Conservation (phyloP, 768 basidiomycete species). For the Tylopilus rubrobrunneus region DNA sequence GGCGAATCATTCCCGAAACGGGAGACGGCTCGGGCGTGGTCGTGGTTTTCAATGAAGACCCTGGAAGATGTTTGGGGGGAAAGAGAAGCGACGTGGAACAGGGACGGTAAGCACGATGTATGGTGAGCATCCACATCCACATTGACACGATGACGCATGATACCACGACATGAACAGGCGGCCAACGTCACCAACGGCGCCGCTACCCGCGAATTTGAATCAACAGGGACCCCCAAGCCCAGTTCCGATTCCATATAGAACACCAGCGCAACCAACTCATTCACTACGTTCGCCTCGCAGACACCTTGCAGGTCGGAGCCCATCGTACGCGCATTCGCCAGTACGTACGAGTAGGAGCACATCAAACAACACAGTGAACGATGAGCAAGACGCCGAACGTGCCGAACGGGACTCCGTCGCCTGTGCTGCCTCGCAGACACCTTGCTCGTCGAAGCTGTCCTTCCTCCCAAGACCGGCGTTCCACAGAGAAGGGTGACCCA, state of each 20-base stretch:
- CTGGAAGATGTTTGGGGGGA: constrained; percentile 14
- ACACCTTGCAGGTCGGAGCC: not conserved
- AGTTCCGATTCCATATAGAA: not conserved
- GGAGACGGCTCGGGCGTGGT: constrained; percentile 59
- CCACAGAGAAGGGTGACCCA: constrained; percentile 5
- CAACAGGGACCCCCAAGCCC: not conserved
- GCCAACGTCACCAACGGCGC: constrained; percentile 7
- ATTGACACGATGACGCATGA: constrained; percentile 1
- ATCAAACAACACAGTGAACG: constrained; percentile 4
- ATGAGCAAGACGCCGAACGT: constrained; percentile 13
- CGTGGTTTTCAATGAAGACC: constrained; percentile 70
- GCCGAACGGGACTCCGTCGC: not conserved
- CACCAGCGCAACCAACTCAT: constrained; percentile 8
- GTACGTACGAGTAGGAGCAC: not conserved
- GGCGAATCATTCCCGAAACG: constrained; percentile 61
- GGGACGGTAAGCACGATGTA: constrained; percentile 16
- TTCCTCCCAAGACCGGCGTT: constrained; percentile 2
- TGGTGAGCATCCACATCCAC: constrained; percentile 3
- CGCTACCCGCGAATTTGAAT: constrained; percentile 9
- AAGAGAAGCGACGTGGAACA: not conserved
- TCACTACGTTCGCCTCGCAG: constrained; percentile 17
- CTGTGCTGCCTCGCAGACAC: constrained; percentile 18
- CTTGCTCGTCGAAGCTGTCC: constrained; percentile 12
- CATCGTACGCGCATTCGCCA: not conserved
- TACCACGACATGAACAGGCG: constrained; percentile 3